Evolutionary conservation across 306 rosid species (phyloP).

Genomic region (Adenanthera pavonina): DNA sequence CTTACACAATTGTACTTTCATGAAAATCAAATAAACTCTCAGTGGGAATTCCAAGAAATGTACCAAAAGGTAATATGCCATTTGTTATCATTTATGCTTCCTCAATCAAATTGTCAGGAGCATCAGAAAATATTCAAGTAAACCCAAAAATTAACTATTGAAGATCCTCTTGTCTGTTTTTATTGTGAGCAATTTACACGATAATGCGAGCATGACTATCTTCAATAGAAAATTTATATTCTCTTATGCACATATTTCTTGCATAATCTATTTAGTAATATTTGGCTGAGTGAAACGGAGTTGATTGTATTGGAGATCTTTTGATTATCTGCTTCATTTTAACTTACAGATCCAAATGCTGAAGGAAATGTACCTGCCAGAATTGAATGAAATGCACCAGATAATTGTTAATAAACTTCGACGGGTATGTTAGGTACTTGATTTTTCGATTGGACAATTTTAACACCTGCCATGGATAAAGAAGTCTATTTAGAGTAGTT

Average conservation of each 20-base stretch:
- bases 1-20: slow-evolving; percentile 48
- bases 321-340: not conserved
- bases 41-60: slow-evolving; percentile 44
- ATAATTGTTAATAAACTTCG: not conserved
- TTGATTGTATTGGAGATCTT: no score
- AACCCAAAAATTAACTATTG: not conserved
- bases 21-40: slow-evolving; percentile 30
- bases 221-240: not conserved
- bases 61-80: slow-evolving; percentile 65
- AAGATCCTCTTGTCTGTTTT: not conserved
- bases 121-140: slow-evolving; percentile 9
- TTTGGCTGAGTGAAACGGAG: no score
- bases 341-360: slow-evolving; percentile 2
- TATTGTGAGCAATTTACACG: not conserved
- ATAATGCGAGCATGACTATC: not conserved
- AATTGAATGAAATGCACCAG: not conserved
- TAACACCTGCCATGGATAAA: not conserved
- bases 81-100: slow-evolving; percentile 32
- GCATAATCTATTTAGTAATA: no score
- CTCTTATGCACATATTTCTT: no score
- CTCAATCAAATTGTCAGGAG: slow-evolving; percentile 3
- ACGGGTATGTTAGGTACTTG: not conserved
- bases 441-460: not conserved
- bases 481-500: not conserved
- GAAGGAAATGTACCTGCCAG: not conserved